Base-by-base conservation (phyloP, 768 basidiomycete genomes). In the Cystobasidium ongulense region DNA sequence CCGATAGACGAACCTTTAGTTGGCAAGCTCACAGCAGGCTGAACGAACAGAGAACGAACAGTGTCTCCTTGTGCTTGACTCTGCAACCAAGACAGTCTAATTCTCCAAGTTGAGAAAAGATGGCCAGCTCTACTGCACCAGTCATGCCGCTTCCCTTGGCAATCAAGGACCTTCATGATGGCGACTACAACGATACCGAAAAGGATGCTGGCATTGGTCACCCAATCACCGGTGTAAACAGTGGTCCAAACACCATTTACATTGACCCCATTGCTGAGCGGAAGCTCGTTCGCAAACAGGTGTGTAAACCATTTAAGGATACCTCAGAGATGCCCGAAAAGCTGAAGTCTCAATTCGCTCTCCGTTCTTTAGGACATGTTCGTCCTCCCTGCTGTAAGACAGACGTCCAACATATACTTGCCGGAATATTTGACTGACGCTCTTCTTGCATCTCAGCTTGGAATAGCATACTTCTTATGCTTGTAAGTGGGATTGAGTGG, bases 401-500 rank as follows among this genome's bases (percentile, higher is more conserved):
- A 27, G 27, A 11, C 21, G 13, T 27, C 61, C 10, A 29, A 63
- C 33, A n/a, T 10, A 27, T 31, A 27, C 36, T 15, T 63, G 25
- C 27, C 62, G 27, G n/a, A 31, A 36, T n/a, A n/a, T 36, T 31
- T 10, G 4, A n/a, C 36, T 41, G 10, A 33, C 41, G 5, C 33
- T 18, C 63, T 65, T 41, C 63, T 13, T 65, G 39, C 4, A 15
- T 18, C 35, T 8, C 43, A 67, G 65, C 39, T 59, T 27, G 52
- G 68, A 36, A 59, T 71, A 17, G 68, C 68, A 33, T 71, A 71
- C 35, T 46, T 71, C 29, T 36, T 71, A 5, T 61, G 54, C 53
- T 71, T 71, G 68, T 71, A 33, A n/a, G 38, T 41, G 36, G 39
- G 11, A 4, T 10, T 33, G 61, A 8, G 21, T 13, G 33, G 10